phyloP scores from a whole-genome alignment of 1,139 yeast species.

The Blastobotrys raffinosifermentans region DNA sequence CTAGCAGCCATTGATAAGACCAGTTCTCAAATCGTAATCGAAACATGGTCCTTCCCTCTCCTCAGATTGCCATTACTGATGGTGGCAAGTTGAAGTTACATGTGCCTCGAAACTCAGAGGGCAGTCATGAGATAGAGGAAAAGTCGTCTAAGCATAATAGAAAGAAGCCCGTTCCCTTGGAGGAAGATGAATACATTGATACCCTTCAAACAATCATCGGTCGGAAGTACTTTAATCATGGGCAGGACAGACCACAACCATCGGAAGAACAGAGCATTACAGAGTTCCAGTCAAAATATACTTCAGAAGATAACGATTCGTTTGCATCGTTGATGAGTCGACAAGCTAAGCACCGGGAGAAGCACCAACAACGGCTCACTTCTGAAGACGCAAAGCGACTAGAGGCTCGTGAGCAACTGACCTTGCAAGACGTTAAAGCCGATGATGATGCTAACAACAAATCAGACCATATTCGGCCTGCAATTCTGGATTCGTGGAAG shows the following conservation, averaged over 20 bases:
- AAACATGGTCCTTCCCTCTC: too few species aligned
- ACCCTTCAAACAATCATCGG: constrained; percentile 25
- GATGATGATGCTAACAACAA: constrained; percentile 16
- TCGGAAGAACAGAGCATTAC: constrained; percentile 10
- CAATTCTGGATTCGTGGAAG: constrained; percentile 13
- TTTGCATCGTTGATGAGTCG: constrained; percentile 13
- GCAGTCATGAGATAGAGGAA: constrained; percentile 3
- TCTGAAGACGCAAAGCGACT: too few species aligned
- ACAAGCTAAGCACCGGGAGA: background rate
- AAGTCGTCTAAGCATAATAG: constrained; percentile 2
- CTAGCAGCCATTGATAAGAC: too few species aligned
- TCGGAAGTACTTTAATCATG: constrained; percentile 30
- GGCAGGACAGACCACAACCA: constrained; percentile 6
- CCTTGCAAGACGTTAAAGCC: constrained; percentile 20
- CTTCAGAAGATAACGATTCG: constrained; percentile 34
- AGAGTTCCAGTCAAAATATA: constrained; percentile 27
- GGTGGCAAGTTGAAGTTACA: constrained; percentile 18
- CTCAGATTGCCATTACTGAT: constrained; percentile 12
- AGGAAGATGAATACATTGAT: constrained; percentile 28
- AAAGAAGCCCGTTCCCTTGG: constrained; percentile 16
- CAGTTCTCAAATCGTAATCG: too few species aligned
- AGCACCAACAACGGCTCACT: too few species aligned
- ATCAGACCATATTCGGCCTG: too few species aligned
- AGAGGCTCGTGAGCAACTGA: background rate
- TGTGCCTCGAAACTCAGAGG: constrained; percentile 3